These are phyloP conservation scores for Zopfia rhizophila DNA, from an alignment of 2,329 filamentous ascomycete species.

Conservation along the genomic window DNA sequence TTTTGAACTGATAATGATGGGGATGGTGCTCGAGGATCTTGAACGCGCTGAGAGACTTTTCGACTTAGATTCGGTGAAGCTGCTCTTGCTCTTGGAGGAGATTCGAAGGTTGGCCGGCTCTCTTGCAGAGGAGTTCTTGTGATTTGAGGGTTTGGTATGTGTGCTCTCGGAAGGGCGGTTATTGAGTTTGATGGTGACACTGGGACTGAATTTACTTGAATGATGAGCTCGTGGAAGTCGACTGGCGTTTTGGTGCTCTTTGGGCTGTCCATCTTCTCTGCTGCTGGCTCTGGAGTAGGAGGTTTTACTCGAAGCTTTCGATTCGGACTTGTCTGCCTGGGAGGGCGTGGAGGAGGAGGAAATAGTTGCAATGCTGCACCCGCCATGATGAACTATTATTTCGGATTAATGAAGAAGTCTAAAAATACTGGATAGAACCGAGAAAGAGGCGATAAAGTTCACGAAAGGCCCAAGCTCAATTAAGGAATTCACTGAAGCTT, in stretches of 20 bases:
- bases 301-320: constrained; percentile 40
- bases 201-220: constrained; percentile 52
- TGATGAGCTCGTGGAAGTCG: constrained; percentile 53
- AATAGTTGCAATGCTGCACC: constrained; percentile 51
- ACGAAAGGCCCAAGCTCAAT: constrained; percentile 13
- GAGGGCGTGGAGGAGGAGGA: constrained; percentile 48
- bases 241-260: constrained; percentile 40
- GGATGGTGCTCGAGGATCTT: constrained; percentile 34
- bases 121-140: constrained; percentile 34
- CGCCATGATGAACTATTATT: constrained; percentile 43
- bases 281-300: constrained; percentile 40
- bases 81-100: constrained; percentile 32
- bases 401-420: constrained; percentile 22
- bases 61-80: constrained; percentile 32
- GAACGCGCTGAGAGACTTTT: constrained; percentile 29
- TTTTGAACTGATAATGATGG: constrained; percentile 28
- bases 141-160: constrained; percentile 34
- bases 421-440: constrained; percentile 29
- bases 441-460: constrained; percentile 18
- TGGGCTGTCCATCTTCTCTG: constrained; percentile 43
- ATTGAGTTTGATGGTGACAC: constrained; percentile 43
- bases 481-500: constrained; percentile 23
- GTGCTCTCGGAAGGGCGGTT: constrained; percentile 38
- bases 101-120: constrained; percentile 32
- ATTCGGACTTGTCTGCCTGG: constrained; percentile 45